Evolutionary conservation across 1,284 basidiomycete species (phyloP).

Genomic region (Cutaneotrichosporon sp.): DNA sequence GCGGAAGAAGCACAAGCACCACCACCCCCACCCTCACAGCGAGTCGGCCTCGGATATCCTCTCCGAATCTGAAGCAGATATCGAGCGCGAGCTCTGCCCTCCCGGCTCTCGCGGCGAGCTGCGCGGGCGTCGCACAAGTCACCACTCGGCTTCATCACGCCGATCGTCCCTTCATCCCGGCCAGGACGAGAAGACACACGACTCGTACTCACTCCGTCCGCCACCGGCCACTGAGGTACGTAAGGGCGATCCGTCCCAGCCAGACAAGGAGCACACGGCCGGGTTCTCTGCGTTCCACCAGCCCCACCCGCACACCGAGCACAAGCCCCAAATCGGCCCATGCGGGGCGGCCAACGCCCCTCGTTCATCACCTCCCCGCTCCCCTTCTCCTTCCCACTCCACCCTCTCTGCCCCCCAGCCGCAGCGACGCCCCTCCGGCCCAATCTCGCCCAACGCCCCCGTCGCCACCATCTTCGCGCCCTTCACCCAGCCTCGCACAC

Average conservation of each 20-base stretch:
- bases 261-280: not conserved
- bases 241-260: not conserved
- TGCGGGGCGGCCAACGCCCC: not conserved
- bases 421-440: too few relatives aligned
- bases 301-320: too few relatives aligned
- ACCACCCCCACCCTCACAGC: not conserved
- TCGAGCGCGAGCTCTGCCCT: not conserved
- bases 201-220: not conserved
- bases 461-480: not conserved
- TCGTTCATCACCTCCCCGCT: not conserved
- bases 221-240: not conserved
- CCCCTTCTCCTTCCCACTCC: not conserved
- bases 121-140: too few relatives aligned
- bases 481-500: not conserved
- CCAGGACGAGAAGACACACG: not conserved
- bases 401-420: not conserved
- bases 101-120: too few relatives aligned
- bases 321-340: not conserved
- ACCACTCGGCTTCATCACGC: not conserved
- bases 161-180: not conserved
- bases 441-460: too few relatives aligned
- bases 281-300: too few relatives aligned
- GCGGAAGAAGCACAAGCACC: not conserved
- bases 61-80: not conserved
- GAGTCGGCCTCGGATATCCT: not conserved